Evolutionary conservation across 1,139 yeast genomes (phyloP).

Genomic region (Diutina neorugosa): DNA sequence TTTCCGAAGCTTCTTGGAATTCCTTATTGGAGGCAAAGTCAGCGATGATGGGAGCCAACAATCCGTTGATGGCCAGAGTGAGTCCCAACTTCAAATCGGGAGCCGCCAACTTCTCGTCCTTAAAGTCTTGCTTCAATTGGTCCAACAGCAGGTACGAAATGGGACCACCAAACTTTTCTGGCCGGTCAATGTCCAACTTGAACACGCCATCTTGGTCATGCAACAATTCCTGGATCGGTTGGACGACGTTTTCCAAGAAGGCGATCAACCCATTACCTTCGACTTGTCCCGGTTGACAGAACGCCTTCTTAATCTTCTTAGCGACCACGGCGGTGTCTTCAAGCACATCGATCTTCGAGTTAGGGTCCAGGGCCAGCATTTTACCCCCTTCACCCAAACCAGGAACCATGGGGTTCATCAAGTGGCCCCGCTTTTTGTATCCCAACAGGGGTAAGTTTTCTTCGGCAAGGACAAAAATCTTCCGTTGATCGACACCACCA

Average conservation of each 20-base stretch:
- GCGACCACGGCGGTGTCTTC: conserved; percentile 82
- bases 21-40: conserved; percentile 51
- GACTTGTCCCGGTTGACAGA: conserved; percentile 89
- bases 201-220: conserved; percentile 39
- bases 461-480: conserved; percentile 93
- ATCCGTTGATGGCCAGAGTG: conserved; percentile 64
- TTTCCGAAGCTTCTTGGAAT: conserved; percentile 59
- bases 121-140: conserved; percentile 62
- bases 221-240: conserved; percentile 76
- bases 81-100: conserved; percentile 92
- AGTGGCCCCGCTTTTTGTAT: conserved; percentile 93
- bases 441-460: conserved; percentile 81
- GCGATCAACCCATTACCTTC: conserved; percentile 86
- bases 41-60: conserved; percentile 76
- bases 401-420: conserved; percentile 99
- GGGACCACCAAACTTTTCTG: conserved; percentile 95
- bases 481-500: conserved; percentile 98
- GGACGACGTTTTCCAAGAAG: conserved; percentile 71
- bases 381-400: conserved; percentile 96
- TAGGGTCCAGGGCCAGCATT: conserved; percentile 98
- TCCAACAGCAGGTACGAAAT: conserved; percentile 58
- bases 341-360: conserved; percentile 84
- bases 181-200: conserved; percentile 70
- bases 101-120: conserved; percentile 66
- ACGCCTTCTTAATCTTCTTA: conserved; percentile 87